phyloP scores from a whole-genome alignment of 2,329 filamentous ascomycete species.

The Atkinsonella texensis region DNA sequence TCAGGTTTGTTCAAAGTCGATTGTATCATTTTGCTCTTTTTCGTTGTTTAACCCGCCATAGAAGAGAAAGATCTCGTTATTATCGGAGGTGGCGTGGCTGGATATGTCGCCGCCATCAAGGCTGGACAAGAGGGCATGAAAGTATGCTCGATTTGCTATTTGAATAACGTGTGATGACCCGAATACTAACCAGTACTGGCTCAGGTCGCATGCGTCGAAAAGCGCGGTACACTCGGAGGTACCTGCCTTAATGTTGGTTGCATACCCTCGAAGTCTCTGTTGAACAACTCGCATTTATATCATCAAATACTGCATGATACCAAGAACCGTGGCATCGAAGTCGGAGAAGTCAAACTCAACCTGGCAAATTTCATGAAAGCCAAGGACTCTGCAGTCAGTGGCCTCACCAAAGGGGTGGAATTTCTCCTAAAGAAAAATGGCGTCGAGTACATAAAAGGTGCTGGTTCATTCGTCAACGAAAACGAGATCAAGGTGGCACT shows the following conservation, averaged over 20 bases:
- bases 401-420: conserved; percentile 93
- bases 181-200: conserved; percentile 5
- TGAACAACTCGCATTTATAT: conserved; percentile 99
- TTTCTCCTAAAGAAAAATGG: conserved; percentile 99
- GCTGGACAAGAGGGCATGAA: conserved; percentile 95
- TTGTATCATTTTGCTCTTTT: not conserved
- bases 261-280: conserved; percentile 97
- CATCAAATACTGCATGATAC: conserved; percentile 95
- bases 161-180: not conserved
- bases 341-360: conserved; percentile 94
- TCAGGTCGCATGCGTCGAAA: conserved; percentile 94
- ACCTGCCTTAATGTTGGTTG: conserved; percentile 99
- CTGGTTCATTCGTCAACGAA: conserved; percentile 75
- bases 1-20: conserved; percentile 32
- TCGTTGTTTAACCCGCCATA: conserved; percentile 32
- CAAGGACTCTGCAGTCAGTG: conserved; percentile 80
- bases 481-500: conserved; percentile 86
- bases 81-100: conserved; percentile 94
- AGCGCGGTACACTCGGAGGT: conserved; percentile 86
- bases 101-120: conserved; percentile 98
- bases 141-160: conserved; percentile 34
- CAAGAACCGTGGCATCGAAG: conserved; percentile 93
- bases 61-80: conserved; percentile 96
- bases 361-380: conserved; percentile 95
- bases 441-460: conserved; percentile 94